Conservation (phyloP, 106 monocot genomes). For the Narthecium ossifragum region DNA sequence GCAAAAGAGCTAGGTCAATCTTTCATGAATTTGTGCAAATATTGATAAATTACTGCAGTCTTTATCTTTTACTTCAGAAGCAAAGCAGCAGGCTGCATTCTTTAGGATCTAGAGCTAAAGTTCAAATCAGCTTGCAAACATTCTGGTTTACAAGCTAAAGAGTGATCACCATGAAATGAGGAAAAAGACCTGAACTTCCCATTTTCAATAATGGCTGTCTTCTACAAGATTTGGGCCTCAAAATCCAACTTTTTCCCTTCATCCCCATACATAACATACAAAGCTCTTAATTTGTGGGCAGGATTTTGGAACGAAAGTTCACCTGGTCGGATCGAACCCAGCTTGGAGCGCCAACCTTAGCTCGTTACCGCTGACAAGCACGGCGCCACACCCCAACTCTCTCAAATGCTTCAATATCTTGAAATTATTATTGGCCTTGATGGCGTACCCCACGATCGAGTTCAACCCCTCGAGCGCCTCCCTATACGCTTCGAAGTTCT, state of each 20-base stretch:
- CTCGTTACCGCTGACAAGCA: slow-evolving; percentile 94
- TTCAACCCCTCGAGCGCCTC: slow-evolving; percentile 69
- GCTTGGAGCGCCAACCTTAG: slow-evolving; percentile 71
- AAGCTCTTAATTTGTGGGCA: neutral
- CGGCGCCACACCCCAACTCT: slow-evolving; percentile 75
- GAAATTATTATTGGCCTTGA: slow-evolving; percentile 96
- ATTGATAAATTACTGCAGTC: neutral
- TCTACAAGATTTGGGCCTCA: neutral
- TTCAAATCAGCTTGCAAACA: too few relatives aligned
- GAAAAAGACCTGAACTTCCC: neutral
- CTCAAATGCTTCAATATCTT: slow-evolving; percentile 75
- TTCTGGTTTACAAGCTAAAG: too few relatives aligned
- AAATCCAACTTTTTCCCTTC: neutral
- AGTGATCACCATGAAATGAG: too few relatives aligned
- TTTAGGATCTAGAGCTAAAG: too few relatives aligned
- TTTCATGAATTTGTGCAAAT: too few relatives aligned
- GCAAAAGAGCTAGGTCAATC: neutral
- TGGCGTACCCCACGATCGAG: slow-evolving; percentile 79
- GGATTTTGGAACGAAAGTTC: neutral
- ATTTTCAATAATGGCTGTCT: neutral
- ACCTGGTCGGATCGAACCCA: slow-evolving; percentile 89
- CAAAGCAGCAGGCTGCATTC: too few relatives aligned
- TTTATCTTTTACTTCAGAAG: neutral
- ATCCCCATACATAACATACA: neutral
- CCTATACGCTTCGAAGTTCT: slow-evolving; percentile 73